A percentile compares a stretch with the other conserved stretches of the same genome.
Evolutionary conservation across 768 basidiomycete species (phyloP).

Genomic region (Sistotremastrum niveocremeum): DNA sequence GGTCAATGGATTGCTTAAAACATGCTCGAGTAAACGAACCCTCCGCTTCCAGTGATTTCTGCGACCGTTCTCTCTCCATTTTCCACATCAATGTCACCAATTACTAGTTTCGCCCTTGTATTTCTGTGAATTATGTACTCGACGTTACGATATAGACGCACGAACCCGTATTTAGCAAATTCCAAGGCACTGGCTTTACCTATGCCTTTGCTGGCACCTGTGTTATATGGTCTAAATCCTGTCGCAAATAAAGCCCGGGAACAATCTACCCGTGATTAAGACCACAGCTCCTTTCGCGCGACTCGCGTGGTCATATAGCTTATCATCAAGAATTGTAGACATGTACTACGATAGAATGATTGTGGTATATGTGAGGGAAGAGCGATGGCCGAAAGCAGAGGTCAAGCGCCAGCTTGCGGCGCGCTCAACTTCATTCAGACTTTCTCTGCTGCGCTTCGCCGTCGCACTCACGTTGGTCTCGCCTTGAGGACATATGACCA

Average conservation of each 20-base stretch:
- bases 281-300: constrained; percentile 35
- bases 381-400: no score
- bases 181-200: constrained; percentile 35
- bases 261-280: constrained; percentile 33
- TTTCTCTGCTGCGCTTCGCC: no score
- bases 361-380: no score
- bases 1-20: neutral
- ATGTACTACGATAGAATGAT: constrained; percentile 12
- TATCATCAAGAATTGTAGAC: constrained; percentile 32
- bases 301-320: constrained; percentile 27
- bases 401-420: no score
- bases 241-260: neutral
- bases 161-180: constrained; percentile 40
- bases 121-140: neutral
- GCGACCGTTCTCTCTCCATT: constrained; percentile 27
- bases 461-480: no score
- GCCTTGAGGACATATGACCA: no score
- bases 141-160: neutral
- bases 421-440: no score
- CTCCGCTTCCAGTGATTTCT: constrained; percentile 28
- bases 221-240: neutral
- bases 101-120: constrained; percentile 34
- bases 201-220: constrained; percentile 41
- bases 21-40: constrained; percentile 21
- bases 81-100: constrained; percentile 34